Conservation (phyloP, 2,329 filamentous ascomycete genomes). For the Cercospora zeina region DNA sequence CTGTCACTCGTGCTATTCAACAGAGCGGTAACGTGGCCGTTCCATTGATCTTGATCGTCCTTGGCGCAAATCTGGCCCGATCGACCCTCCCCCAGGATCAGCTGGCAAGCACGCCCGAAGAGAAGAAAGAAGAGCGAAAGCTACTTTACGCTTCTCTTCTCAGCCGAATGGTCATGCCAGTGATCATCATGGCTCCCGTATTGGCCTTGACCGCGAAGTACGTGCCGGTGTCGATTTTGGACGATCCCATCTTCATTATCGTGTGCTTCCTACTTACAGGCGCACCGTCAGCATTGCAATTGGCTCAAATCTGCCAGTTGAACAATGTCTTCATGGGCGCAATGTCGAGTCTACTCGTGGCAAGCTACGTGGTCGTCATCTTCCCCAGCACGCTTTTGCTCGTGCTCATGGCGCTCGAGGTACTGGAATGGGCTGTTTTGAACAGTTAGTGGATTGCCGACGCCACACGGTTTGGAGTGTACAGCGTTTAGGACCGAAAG, state of each 20-base stretch:
- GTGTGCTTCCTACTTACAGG: constrained; percentile 96
- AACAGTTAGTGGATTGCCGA: neutral
- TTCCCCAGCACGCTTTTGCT: constrained; percentile 87
- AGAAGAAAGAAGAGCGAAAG: constrained; percentile 67
- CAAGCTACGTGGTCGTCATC: constrained; percentile 95
- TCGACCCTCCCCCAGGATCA: constrained; percentile 76
- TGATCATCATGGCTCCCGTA: constrained; percentile 86
- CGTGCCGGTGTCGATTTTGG: constrained; percentile 87
- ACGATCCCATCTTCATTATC: constrained; percentile 96
- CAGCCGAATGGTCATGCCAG: constrained; percentile 89
- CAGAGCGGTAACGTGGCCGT: constrained; percentile 91
- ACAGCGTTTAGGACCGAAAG: neutral
- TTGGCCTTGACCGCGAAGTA: constrained; percentile 86
- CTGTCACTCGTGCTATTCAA: constrained; percentile 80
- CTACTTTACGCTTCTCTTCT: constrained; percentile 83
- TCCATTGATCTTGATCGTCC: constrained; percentile 88
- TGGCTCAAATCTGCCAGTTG: constrained; percentile 98
- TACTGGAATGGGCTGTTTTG: constrained; percentile 76
- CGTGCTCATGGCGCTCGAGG: constrained; percentile 88
- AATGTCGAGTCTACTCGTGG: constrained; percentile 90
- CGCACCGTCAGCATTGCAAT: constrained; percentile 86
- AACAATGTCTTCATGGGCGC: constrained; percentile 94
- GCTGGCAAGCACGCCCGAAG: constrained; percentile 66
- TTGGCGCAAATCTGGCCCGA: constrained; percentile 89
- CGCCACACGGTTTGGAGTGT: neutral